Conservation (phyloP, 2,329 filamentous ascomycete genomes). For the Fusarium marasasianum region DNA sequence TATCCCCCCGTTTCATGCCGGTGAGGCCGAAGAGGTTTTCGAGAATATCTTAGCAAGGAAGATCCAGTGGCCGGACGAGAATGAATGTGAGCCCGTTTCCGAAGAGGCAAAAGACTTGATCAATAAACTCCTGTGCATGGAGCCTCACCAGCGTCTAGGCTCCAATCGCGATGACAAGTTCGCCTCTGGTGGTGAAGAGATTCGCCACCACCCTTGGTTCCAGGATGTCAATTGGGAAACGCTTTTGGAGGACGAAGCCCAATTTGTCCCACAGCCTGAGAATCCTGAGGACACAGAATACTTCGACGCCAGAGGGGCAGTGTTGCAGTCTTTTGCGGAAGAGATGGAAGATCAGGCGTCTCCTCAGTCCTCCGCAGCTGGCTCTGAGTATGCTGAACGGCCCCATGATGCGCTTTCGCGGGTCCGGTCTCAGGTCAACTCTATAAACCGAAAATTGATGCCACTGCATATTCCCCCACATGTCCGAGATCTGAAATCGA, state of each 20-base stretch:
- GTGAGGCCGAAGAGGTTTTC: constrained; percentile 91
- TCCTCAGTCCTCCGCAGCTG: constrained; percentile 74
- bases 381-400: constrained; percentile 83
- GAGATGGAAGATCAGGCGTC: constrained; percentile 91
- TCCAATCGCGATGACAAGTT: constrained; percentile 87
- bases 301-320: constrained; percentile 91
- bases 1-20: constrained; percentile 90
- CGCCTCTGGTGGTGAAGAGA: constrained; percentile 86
- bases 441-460: constrained; percentile 91
- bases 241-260: constrained; percentile 91
- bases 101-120: constrained; percentile 93
- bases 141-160: constrained; percentile 84
- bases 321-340: constrained; percentile 89
- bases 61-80: constrained; percentile 91
- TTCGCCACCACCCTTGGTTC: constrained; percentile 91
- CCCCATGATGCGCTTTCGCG: constrained; percentile 94
- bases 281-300: constrained; percentile 98
- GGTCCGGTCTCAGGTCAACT: constrained; percentile 84
- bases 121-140: constrained; percentile 86
- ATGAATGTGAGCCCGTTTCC: constrained; percentile 78
- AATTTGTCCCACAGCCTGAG: constrained; percentile 91
- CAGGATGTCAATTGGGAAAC: constrained; percentile 87
- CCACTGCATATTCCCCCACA: constrained; percentile 96
- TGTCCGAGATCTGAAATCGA: constrained; percentile 87
- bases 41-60: constrained; percentile 91